phyloP scores from a whole-genome alignment of 345 rosid genomes.

The Conringia planisiliqua region DNA sequence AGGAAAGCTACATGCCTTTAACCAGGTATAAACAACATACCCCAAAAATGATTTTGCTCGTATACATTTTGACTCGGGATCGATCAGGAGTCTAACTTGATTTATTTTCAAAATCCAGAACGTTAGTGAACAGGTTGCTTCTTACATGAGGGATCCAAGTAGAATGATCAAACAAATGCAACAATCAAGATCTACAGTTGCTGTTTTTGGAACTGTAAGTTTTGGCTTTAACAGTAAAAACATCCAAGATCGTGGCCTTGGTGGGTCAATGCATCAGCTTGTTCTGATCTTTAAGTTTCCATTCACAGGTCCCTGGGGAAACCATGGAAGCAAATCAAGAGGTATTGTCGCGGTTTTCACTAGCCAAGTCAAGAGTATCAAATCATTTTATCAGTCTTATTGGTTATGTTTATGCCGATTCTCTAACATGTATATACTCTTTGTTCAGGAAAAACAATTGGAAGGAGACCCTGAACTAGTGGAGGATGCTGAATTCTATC shows the following conservation, averaged over 20 bases:
- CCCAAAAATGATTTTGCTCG: not conserved
- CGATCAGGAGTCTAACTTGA: constrained; percentile 15
- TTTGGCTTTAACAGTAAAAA: not conserved
- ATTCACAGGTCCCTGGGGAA: constrained; percentile 37
- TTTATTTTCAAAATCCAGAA: constrained; percentile 44
- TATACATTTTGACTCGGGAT: not conserved
- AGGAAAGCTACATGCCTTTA: constrained; percentile 83
- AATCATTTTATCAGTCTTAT: not conserved
- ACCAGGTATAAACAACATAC: constrained; percentile 58
- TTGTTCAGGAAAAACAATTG: constrained; percentile 46
- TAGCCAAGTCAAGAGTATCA: constrained; percentile 29
- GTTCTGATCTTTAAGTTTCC: constrained; percentile 21
- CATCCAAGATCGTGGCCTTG: not conserved
- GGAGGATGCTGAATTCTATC: constrained; percentile 86
- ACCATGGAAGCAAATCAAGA: constrained; percentile 36
- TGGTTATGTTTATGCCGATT: not conserved
- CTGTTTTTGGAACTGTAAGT: constrained; percentile 79
- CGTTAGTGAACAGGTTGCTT: constrained; percentile 85
- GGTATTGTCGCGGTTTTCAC: constrained; percentile 35
- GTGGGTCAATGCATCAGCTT: not conserved
- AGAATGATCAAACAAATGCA: constrained; percentile 98
- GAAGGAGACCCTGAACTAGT: constrained; percentile 89
- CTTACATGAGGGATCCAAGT: constrained; percentile 91
- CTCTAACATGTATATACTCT: not conserved
- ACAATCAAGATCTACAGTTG: constrained; percentile 58